These are phyloP conservation scores for Xylaria multiplex DNA, from an alignment of 2,329 filamentous ascomycete species.

Conservation along the genomic window DNA sequence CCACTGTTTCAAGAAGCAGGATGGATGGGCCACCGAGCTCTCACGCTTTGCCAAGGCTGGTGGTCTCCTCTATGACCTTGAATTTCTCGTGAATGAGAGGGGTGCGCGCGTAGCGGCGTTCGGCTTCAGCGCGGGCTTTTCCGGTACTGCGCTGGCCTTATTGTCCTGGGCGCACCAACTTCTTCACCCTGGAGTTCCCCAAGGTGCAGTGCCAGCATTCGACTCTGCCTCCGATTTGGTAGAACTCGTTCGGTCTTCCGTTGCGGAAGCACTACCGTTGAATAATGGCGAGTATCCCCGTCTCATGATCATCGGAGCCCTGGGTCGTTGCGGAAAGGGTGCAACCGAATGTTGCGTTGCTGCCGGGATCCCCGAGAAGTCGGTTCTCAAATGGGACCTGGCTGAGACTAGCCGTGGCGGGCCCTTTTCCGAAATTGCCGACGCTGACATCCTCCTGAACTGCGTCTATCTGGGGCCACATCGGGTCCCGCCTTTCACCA, in stretches of 20 bases:
- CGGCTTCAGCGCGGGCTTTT: slow-evolving; percentile 25
- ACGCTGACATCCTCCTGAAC: slow-evolving; percentile 23
- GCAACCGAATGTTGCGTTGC: slow-evolving; percentile 8
- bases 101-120: slow-evolving; percentile 22
- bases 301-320: slow-evolving; percentile 27
- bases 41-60: slow-evolving; percentile 19
- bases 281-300: slow-evolving; percentile 21
- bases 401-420: slow-evolving; percentile 24
- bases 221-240: slow-evolving; percentile 13
- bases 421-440: slow-evolving; percentile 26
- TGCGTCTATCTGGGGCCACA: slow-evolving; percentile 25
- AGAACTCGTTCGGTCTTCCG: slow-evolving; percentile 4
- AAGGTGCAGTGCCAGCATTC: slow-evolving; percentile 19
- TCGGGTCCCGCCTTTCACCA: slow-evolving; percentile 22
- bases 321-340: slow-evolving; percentile 27
- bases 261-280: slow-evolving; percentile 12
- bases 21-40: slow-evolving; percentile 16
- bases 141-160: slow-evolving; percentile 25
- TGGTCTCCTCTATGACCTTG: slow-evolving; percentile 26
- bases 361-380: slow-evolving; percentile 15
- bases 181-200: slow-evolving; percentile 19
- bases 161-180: slow-evolving; percentile 25
- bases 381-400: slow-evolving; percentile 26
- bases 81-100: slow-evolving; percentile 21
- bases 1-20: slow-evolving; percentile 28